Percentiles rank a stretch among this genome's conserved stretches.
These are phyloP conservation scores for Salix koriyanagi DNA, from an alignment of 345 rosid genomes.

Conservation along the genomic window DNA sequence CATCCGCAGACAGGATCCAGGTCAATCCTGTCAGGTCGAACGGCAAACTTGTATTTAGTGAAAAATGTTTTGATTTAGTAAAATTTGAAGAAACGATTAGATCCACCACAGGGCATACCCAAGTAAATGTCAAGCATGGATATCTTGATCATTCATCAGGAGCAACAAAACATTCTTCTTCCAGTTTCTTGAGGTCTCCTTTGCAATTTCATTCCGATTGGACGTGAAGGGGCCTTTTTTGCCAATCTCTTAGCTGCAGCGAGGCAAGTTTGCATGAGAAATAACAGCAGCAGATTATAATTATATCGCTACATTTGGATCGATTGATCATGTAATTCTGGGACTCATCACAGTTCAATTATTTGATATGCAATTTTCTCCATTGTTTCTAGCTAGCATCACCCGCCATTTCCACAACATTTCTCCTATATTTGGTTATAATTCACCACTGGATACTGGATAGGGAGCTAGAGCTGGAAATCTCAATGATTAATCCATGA, in stretches of 20 bases:
- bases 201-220: constrained; percentile 63
- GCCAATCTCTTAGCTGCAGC: constrained; percentile 62
- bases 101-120: constrained; percentile 2
- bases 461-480: no score
- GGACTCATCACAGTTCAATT: background rate
- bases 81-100: background rate
- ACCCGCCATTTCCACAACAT: background rate
- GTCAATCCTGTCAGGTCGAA: no score
- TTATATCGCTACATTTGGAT: background rate
- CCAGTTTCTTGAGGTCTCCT: constrained; percentile 37
- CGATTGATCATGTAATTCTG: background rate
- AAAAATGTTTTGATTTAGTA: background rate
- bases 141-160: constrained; percentile 22
- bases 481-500: no score
- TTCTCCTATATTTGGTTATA: background rate
- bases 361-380: background rate
- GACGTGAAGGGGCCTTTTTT: constrained; percentile 53
- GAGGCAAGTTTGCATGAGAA: constrained; percentile 8
- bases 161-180: constrained; percentile 59
- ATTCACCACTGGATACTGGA: background rate
- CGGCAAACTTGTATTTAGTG: background rate
- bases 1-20: no score
- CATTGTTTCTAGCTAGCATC: background rate
- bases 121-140: constrained; percentile 1
- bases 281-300: background rate